Conservation (phyloP, 176 grass and related monocot genomes). For the Rhynchospora breviuscula region DNA sequence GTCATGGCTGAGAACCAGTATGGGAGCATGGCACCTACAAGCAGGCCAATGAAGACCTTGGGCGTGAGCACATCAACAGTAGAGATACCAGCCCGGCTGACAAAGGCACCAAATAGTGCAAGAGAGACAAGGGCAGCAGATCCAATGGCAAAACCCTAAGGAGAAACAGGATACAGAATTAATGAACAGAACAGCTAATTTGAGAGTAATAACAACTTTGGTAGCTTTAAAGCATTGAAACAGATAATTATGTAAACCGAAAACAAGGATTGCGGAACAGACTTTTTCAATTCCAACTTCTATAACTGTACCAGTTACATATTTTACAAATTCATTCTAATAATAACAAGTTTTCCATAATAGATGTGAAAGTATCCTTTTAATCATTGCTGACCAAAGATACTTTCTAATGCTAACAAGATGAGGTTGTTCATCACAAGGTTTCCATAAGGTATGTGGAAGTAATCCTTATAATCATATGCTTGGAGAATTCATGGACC, state of each 20-base stretch:
- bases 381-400: neutral
- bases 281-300: neutral
- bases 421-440: neutral
- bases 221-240: neutral
- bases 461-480: neutral
- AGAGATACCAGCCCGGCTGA: conserved; percentile 67
- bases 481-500: neutral
- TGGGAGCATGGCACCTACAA: conserved; percentile 91
- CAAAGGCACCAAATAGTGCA: conserved; percentile 77
- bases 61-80: conserved; percentile 76
- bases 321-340: too few relatives aligned
- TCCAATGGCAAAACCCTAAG: conserved; percentile 87
- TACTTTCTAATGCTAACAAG: neutral
- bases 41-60: conserved; percentile 79
- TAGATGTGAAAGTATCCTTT: too few relatives aligned
- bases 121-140: conserved; percentile 80
- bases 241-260: neutral
- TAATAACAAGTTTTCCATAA: too few relatives aligned
- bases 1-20: conserved; percentile 98
- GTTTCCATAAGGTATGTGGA: neutral
- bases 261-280: neutral
- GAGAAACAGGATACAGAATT: conserved; percentile 1
- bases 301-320: neutral
- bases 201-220: neutral
- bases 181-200: neutral